Evolutionary conservation across 2,329 filamentous ascomycete genomes (phyloP), one percentile per base, ranked within the genome.

Genomic region (Zymoseptoria brevis): DNA sequence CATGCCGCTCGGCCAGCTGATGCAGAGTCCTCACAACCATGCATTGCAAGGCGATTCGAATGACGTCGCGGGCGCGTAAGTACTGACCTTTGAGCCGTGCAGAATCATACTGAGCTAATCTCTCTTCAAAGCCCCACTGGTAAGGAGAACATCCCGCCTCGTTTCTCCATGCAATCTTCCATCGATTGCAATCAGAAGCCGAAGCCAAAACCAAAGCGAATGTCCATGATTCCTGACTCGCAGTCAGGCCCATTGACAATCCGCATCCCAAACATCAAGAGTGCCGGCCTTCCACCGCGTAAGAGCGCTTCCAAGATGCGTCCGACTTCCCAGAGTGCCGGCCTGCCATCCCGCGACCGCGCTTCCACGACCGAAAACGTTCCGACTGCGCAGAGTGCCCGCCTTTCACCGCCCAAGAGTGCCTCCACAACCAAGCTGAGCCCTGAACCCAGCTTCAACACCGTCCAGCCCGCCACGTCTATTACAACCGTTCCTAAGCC

Each of bases 141-240:
- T 5, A 87, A 87, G 65, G 84, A 87, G 69, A 87, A 87, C 62
- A 67, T 85, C 4, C 83, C 83, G 13, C 84, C 83, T 0, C 78
- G 35, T 45, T n/a, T 45, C 35, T 45, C 35, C 35, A 45, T n/a
- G 35, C 35, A 53, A 24, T 19, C 22, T 24, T 22, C 51, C 16
- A 24, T 8, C 22, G 22, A 53, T 53, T 4, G 19, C 7, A 22
- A 19, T 19, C 19, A 53, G 51, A 53, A 53, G 51, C 22, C 22
- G 22, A 29, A 19, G 22, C 51, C 51, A n/a, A 24, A 26, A 22
- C 13, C 22, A n/a, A 29, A 53, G 51, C 22, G 19, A 9, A 53
- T 19, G 51, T 53, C 22, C 11, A 30, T n/a, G 8, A 29, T 29
- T 19, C 22, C 22, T 29, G 13, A 29, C 51, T 29, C n/a, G 21